These are phyloP conservation scores for Yarrowia sp. DNA, from an alignment of 805 yeast species.

Conservation along the genomic window DNA sequence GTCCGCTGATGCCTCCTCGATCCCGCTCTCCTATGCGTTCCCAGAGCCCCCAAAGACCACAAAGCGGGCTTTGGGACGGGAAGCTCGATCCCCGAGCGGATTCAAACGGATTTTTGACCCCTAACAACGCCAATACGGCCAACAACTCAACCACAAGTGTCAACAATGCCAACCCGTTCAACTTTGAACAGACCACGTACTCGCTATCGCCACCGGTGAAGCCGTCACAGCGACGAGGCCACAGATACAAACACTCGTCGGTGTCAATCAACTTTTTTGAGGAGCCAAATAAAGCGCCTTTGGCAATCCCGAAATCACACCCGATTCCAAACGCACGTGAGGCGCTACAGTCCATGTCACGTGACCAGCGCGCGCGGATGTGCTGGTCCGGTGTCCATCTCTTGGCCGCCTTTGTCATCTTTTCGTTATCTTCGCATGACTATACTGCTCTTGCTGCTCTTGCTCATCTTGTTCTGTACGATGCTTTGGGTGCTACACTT, in stretches of 20 bases:
- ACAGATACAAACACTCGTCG: conserved; percentile 92
- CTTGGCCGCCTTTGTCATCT: conserved; percentile 60
- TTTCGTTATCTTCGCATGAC: conserved; percentile 48
- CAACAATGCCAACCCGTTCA: conserved; percentile 58
- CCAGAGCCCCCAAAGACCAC: conserved; percentile 28
- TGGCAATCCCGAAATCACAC: conserved; percentile 65
- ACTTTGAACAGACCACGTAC: conserved; percentile 64
- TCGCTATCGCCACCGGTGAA: conserved; percentile 44
- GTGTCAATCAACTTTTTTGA: conserved; percentile 95
- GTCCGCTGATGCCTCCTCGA: conserved; percentile 30
- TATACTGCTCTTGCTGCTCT: conserved; percentile 74
- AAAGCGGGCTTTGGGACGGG: conserved; percentile 28
- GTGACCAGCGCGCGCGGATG: conserved; percentile 64
- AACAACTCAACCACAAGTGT: conserved; percentile 1
- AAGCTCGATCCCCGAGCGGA: conserved; percentile 17
- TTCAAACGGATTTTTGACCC: conserved; percentile 12
- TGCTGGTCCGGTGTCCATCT: conserved; percentile 67
- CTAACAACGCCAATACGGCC: conserved; percentile 1
- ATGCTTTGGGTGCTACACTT: conserved; percentile 76
- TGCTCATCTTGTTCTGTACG: conserved; percentile 87
- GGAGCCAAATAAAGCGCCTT: conserved; percentile 79
- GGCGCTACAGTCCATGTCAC: conserved; percentile 63
- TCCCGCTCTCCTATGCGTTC: conserved; percentile 24
- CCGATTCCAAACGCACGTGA: conserved; percentile 77
- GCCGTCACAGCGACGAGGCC: conserved; percentile 75